Evolutionary conservation across 192 early-diverging fungal species (phyloP), one percentile per base, ranked within the genome.

Genomic region (Haplosporangium gracile): DNA sequence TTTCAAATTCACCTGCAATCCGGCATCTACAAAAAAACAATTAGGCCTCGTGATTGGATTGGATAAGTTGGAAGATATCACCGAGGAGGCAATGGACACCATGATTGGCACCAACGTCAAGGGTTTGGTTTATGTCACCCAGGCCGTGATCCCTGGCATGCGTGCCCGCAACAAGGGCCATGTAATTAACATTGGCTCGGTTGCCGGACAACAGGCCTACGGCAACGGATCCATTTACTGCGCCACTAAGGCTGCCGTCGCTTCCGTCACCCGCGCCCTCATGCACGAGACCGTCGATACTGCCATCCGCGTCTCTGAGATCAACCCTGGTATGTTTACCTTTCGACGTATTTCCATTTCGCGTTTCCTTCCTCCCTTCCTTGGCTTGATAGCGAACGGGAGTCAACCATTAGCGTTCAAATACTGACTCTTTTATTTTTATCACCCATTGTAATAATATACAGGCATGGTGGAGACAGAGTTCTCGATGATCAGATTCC

Each of bases 51-150:
- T 93, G 0, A 75, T 95, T 83, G 96, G 97, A 36, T 74, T 95
- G 51, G 95, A 96, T 68, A 89, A 90, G 10, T 77, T 98, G 32
- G 91, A 88, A 42, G 88, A 91, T 3, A 87, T 95, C 18, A 77
- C 90, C 11, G 88, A 88, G 39, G 91, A 93, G 1, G 90, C 89
- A 13, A 91, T 95, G 79, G 92, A 97, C 75, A 88, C 92, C 42
- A 95, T 97, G 90, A 78, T 98, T 49, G 95, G 96, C 76, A 97
- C 97, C 63, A 99, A 99, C 83, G 92, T 99, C 80, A 97, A 97
- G 89, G 97, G 97, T 0, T 88, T 97, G 1, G 71, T 99, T 42
- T 93, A 92, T 75, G 91, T 94, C 16, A 95, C 95, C 11, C 94
- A 96, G 73, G 97, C 96, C 9, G 92, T 97, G 10, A 72, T 99